Evolutionary conservation across 2,329 filamentous ascomycete genomes (phyloP).

Genomic region (Dactylonectria macrodidyma): DNA sequence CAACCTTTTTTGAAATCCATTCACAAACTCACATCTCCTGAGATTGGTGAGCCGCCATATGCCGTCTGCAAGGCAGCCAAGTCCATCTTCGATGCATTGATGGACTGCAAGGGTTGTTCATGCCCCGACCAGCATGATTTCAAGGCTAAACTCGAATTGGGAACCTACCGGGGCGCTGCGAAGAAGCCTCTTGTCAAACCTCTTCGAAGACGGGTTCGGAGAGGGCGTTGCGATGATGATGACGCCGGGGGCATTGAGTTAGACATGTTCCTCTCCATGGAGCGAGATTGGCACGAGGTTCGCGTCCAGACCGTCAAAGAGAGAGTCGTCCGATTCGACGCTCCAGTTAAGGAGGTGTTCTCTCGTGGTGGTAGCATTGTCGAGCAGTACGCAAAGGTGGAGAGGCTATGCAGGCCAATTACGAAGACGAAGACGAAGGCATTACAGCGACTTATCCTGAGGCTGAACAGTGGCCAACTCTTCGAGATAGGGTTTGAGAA

Average conservation of each 20-base stretch:
- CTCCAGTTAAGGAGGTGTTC: neutral
- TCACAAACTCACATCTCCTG: neutral
- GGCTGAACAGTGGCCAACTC: constrained; percentile 4
- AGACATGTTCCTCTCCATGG: constrained; percentile 23
- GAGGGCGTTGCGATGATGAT: neutral
- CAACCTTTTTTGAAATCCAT: neutral
- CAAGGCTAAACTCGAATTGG: constrained; percentile 11
- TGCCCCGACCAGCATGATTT: constrained; percentile 21
- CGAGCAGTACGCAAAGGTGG: neutral
- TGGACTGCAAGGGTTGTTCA: constrained; percentile 1
- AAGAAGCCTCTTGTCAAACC: neutral
- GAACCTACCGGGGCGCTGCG: constrained; percentile 11
- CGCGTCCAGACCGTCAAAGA: constrained; percentile 6
- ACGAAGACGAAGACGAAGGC: constrained; percentile 3
- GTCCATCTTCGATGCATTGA: constrained; percentile 20
- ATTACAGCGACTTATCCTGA: constrained; percentile 8
- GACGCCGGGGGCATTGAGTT: neutral
- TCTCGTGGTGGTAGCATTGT: neutral
- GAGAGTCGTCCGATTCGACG: neutral
- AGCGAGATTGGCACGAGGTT: constrained; percentile 25
- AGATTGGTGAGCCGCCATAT: neutral
- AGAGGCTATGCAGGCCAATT: constrained; percentile 22
- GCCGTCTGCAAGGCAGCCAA: constrained; percentile 22
- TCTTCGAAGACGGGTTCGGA: neutral
- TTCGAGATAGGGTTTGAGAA: constrained; percentile 18